Evolutionary conservation across 371 early-diverging fungal species (phyloP).

Genomic region (Mucor irregularis): DNA sequence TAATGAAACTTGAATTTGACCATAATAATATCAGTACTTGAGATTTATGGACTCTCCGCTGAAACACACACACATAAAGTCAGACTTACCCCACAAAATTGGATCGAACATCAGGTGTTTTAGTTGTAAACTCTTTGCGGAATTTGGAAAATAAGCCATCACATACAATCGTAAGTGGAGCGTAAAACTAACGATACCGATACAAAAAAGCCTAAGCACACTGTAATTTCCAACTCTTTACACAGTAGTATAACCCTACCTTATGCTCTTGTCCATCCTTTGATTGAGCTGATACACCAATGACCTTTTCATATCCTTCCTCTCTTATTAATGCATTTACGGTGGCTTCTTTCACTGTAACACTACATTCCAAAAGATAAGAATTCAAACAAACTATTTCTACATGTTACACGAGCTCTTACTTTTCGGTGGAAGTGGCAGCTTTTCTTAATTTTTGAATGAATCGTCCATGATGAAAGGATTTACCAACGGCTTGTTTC

Average conservation of each 20-base stretch:
- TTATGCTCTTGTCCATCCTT: slow-evolving; percentile 28
- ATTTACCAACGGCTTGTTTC: slow-evolving; percentile 60
- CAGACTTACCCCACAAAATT: slow-evolving; percentile 92
- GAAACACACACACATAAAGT: no score
- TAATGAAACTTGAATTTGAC: no score
- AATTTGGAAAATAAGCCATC: slow-evolving; percentile 95
- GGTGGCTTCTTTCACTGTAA: slow-evolving; percentile 75
- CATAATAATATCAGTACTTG: no score
- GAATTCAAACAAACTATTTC: background rate
- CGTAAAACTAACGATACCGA: no score
- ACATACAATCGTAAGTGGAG: slow-evolving; percentile 83
- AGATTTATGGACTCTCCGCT: no score
- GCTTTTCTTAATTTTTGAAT: slow-evolving; percentile 81
- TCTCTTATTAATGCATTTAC: slow-evolving; percentile 62
- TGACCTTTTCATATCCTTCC: slow-evolving; percentile 47
- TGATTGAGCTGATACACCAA: slow-evolving; percentile 51
- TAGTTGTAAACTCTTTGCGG: slow-evolving; percentile 70
- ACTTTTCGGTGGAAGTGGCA: slow-evolving; percentile 61
- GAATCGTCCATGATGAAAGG: slow-evolving; percentile 95
- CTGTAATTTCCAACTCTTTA: background rate
- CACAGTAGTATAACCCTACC: background rate
- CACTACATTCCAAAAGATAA: slow-evolving; percentile 37
- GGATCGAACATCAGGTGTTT: slow-evolving; percentile 61
- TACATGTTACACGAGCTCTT: slow-evolving; percentile 16
- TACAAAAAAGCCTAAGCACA: background rate